A percentile compares a stretch with the other conserved stretches of the same genome.
Conservation (phyloP, 129 eudicot genomes). For the Tanacetum coccineum region DNA sequence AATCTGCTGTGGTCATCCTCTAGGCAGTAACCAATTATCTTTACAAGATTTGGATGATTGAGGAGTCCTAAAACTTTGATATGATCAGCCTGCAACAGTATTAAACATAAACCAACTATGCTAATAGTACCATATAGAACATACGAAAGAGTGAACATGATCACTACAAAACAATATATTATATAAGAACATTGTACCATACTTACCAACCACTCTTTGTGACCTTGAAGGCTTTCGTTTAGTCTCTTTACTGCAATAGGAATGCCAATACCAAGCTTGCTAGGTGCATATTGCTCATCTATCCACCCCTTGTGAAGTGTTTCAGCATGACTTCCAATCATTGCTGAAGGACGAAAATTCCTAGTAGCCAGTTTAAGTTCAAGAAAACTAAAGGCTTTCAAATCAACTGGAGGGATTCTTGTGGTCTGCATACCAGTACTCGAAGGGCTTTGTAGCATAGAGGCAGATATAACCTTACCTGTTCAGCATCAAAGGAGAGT, state of each 20-base stretch:
- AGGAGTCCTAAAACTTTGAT: not conserved
- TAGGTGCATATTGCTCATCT: conserved; percentile 40
- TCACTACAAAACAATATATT: no score
- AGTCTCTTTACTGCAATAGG: conserved; percentile 48
- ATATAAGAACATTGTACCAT: not conserved
- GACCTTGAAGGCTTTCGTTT: conserved; percentile 41
- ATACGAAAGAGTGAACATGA: not conserved
- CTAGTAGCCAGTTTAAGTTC: conserved; percentile 43
- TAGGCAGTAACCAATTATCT: conserved; percentile 12
- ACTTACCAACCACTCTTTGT: conserved; percentile 62
- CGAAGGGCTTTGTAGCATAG: conserved; percentile 22
- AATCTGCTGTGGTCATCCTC: not conserved
- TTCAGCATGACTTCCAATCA: conserved; percentile 44
- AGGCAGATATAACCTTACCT: not conserved
- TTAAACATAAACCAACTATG: not conserved
- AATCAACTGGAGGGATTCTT: conserved; percentile 1
- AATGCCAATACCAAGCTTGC: conserved; percentile 43
- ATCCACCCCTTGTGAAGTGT: conserved; percentile 56
- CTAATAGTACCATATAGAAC: not conserved
- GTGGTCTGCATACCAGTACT: conserved; percentile 30
- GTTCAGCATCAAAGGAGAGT: no score
- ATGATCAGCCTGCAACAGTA: not conserved
- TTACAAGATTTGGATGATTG: conserved; percentile 15
- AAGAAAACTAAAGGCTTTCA: conserved; percentile 38
- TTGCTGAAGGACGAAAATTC: conserved; percentile 47